These are phyloP conservation scores for Scalesia atractyloides DNA, from an alignment of 129 eudicot species.

Conservation along the genomic window DNA sequence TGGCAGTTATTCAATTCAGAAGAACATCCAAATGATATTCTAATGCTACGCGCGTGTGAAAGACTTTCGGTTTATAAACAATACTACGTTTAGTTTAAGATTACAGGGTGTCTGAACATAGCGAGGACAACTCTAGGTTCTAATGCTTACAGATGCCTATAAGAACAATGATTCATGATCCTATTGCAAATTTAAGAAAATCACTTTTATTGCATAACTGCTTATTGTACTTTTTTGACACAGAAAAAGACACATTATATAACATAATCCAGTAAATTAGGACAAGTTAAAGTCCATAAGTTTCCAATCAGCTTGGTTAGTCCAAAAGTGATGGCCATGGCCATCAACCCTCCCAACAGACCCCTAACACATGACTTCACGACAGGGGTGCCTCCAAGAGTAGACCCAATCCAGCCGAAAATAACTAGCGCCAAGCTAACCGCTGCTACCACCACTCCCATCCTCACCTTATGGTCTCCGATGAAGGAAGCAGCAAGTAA, in stretches of 20 bases:
- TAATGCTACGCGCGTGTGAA: too few relatives aligned
- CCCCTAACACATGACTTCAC: constrained; percentile 32
- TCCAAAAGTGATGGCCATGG: constrained; percentile 44
- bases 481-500: constrained; percentile 49
- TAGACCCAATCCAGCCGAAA: constrained; percentile 35
- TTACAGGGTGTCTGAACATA: too few relatives aligned
- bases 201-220: background rate
- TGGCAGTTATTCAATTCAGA: too few relatives aligned
- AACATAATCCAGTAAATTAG: background rate
- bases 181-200: too few relatives aligned
- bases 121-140: too few relatives aligned
- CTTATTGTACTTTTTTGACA: background rate
- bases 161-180: background rate
- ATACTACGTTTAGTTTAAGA: too few relatives aligned
- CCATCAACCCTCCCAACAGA: constrained; percentile 39
- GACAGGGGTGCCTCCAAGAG: constrained; percentile 36
- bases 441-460: constrained; percentile 42
- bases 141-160: too few relatives aligned
- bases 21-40: too few relatives aligned
- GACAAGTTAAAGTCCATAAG: constrained; percentile 18
- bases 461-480: constrained; percentile 33
- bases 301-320: constrained; percentile 35
- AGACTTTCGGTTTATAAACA: too few relatives aligned
- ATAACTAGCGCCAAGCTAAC: constrained; percentile 36
- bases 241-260: background rate